Conservation (phyloP, 208 protist species). For the Leishmania amazonensis region DNA sequence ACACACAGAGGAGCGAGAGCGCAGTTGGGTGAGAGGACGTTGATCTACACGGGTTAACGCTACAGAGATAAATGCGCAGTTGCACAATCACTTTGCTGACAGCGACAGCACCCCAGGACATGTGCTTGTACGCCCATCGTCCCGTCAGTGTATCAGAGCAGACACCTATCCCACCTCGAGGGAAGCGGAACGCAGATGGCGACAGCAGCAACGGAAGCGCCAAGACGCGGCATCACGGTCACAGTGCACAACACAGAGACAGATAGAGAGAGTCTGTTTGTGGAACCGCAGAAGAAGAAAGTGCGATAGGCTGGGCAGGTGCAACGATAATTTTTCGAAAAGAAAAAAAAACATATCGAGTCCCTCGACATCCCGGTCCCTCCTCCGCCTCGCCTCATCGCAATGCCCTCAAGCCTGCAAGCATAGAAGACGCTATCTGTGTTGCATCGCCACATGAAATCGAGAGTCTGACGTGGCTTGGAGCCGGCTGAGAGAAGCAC, state of each 20-base stretch:
- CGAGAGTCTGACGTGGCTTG: background rate
- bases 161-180: no score
- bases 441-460: background rate
- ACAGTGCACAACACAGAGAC: no score
- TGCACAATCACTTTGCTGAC: background rate
- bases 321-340: no score
- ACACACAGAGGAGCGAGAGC: background rate
- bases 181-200: no score
- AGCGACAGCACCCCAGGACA: background rate
- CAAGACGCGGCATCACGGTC: no score
- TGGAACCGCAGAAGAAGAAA: no score
- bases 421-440: background rate
- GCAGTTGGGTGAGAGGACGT: background rate
- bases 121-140: background rate
- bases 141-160: background rate
- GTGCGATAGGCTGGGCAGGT: no score
- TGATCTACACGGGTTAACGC: background rate
- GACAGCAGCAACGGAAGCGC: no score
- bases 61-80: background rate
- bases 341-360: no score
- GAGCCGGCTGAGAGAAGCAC: background rate
- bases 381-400: no score
- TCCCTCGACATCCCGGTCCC: no score
- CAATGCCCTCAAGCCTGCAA: background rate
- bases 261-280: no score